phyloP scores from a whole-genome alignment of 148 eudicot genomes.

The Euryodendron excelsum region DNA sequence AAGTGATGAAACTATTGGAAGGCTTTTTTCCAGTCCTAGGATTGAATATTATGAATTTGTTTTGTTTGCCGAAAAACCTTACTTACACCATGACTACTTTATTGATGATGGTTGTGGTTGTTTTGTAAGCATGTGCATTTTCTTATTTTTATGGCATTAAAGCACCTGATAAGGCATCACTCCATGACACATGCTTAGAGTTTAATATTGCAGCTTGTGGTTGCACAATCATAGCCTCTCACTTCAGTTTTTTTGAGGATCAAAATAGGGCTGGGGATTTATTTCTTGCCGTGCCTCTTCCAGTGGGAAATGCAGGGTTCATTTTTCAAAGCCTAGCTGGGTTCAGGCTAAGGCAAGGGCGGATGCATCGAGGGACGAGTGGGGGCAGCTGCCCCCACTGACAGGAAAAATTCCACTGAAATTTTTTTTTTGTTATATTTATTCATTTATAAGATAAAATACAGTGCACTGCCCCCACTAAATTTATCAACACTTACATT shows the following conservation, averaged over 20 bases:
- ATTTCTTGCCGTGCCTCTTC: not conserved
- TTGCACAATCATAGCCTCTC: not conserved
- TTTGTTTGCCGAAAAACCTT: not conserved
- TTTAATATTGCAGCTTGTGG: not conserved
- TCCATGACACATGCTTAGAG: not conserved
- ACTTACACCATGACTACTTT: not conserved
- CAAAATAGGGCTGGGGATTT: not conserved
- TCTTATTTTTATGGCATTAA: not conserved
- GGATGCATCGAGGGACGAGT: no score
- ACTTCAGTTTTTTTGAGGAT: not conserved
- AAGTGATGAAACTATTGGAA: not conserved
- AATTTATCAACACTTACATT: no score
- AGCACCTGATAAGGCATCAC: not conserved
- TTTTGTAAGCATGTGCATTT: not conserved
- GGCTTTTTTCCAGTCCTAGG: not conserved
- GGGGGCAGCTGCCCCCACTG: no score
- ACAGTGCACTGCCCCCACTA: no score
- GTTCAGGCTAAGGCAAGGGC: not conserved
- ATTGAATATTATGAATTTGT: not conserved
- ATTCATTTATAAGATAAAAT: no score
- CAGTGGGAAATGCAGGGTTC: not conserved
- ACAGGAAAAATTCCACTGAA: no score
- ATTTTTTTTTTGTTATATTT: no score
- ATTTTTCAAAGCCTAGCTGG: not conserved
- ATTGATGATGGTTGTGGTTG: not conserved